Base-by-base conservation (phyloP, 257 asterid genomes). In the Fraxinus excelsior region DNA sequence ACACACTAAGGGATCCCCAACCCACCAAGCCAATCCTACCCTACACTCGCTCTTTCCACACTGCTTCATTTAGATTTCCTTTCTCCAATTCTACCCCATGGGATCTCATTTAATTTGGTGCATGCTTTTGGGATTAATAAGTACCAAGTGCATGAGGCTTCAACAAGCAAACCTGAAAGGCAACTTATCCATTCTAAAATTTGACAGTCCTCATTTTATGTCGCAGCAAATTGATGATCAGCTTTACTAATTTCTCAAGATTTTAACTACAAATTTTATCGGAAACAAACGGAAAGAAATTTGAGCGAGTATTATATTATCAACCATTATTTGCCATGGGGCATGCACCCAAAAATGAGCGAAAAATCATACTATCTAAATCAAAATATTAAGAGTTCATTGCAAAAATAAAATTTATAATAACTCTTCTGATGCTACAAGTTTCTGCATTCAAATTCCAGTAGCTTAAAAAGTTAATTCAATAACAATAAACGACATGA, bases 391-490 rank as follows among this genome's bases (percentile, higher is more conserved):
- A 35, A 35, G 8, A 35, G 5, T 31, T 31, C 34, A 31, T 31
- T 31, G 3, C 34, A 31, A 31, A 31, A 31, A 31, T 31, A 31
- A 31, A 31, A 31, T 31, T 31, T 3, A 31, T 6, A 37, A 69
- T 8, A 2, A 14, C 6, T 32, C 4, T 32, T 32, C 0, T 32
- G 31, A 31, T 3, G 34, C 34, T 31, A 31, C 38, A 35, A 35
- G 7, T 6, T 7, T 35, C 38, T 35, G 34, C 34, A 88, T 88
- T 85, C 89, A 69, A 93, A 98, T 80, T 95, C 99, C 77, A 91
- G 86, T 3, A 31, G 3, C 5, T 5, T 3, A 31, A 31, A 31
- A 31, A 31, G 34, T 31, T 31, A 31, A 31, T 31, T 3, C 34
- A 31, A 31, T 31, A 46, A 94, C 82, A 74, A 95, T 98, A 73